Evolutionary conservation across 495 filamentous ascomycete species (phyloP), one percentile per base, ranked within the genome.

Genomic region (Mycothermus thermophilus): DNA sequence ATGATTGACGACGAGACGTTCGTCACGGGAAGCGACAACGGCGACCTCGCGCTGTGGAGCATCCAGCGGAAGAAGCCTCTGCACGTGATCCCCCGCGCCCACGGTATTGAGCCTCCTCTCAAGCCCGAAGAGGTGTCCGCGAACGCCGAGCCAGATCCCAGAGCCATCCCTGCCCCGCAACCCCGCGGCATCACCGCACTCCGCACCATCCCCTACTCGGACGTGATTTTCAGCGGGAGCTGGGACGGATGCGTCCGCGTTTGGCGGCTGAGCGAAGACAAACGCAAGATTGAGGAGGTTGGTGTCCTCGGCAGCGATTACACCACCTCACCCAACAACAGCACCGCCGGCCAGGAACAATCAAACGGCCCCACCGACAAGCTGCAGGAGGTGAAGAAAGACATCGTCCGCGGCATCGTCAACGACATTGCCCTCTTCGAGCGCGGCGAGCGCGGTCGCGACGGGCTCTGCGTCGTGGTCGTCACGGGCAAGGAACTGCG

Each of bases 51-150:
- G 3, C 69, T 97, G n/a, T 97, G 88, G 88, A 77, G 72, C 26
- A 59, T 86, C 23, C 76, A 90, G 48, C 93, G 90, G 58, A 97
- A 97, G 69, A 97, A 97, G 54, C 77, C 92, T 0, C 58, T 96
- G n/a, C 77, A 77, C 59, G 80, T 77, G 3, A 53, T 90, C 11
- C 68, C 75, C 1, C 64, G 83, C 30, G 83, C 90, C 4, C 90
- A 97, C 55, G 90, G 90, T 17, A 58, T 87, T 20, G 81, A 90
- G 32, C 64, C 71, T 0, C 71, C 80, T 0, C 58, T 88, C 19
- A 50, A 52, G 9, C 63, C 71, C 0, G 66, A 75, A 9, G 71
- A 87, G 41, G 66, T 75, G 6, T 83, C 75, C 0, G 80, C 84
- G 7, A 83, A 93, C 50, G 48, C 48, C 23, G 46, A 75, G 18